Percentiles rank a stretch among this genome's conserved stretches.
These are phyloP conservation scores for Marchantia polymorpha DNA, from an alignment of 225 moss, liverwort and hornwort genomes.

Conservation along the genomic window DNA sequence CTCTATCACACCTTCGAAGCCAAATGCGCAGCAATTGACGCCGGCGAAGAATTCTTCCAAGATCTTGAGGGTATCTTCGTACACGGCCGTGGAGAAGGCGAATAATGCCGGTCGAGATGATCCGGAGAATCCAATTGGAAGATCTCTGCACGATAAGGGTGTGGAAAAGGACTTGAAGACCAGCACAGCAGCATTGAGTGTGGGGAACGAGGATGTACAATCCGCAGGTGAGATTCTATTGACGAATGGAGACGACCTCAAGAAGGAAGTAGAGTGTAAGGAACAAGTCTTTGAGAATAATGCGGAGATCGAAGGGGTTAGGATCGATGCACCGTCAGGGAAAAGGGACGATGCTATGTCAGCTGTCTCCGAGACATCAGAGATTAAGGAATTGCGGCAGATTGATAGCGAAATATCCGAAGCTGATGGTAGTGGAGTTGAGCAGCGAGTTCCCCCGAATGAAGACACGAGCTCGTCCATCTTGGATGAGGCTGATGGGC, in stretches of 20 bases:
- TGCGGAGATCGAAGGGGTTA: neutral
- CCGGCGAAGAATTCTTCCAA: conserved; percentile 6
- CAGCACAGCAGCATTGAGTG: neutral
- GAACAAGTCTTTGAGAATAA: neutral
- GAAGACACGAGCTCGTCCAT: neutral
- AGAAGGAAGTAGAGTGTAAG: neutral
- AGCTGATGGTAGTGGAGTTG: neutral
- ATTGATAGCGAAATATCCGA: neutral
- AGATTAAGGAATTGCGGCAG: neutral
- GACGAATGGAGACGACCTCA: neutral
- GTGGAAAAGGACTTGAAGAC: conserved; percentile 5
- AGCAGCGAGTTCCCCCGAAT: conserved; percentile 14
- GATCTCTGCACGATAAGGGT: neutral
- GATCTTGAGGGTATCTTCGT: neutral
- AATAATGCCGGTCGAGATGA: neutral
- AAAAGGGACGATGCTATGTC: neutral
- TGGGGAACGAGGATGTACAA: neutral
- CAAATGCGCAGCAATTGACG: neutral
- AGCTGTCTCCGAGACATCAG: neutral
- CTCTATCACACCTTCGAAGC: conserved; percentile 7
- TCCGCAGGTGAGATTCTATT: neutral
- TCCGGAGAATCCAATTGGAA: neutral
- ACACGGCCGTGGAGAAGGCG: conserved; percentile 17
- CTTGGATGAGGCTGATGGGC: neutral
- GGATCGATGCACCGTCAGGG: neutral